Percentiles rank a stretch among this genome's conserved stretches.
Evolutionary conservation across 164 flowering plant species (phyloP).

Genomic region (Nelumbo lutea): DNA sequence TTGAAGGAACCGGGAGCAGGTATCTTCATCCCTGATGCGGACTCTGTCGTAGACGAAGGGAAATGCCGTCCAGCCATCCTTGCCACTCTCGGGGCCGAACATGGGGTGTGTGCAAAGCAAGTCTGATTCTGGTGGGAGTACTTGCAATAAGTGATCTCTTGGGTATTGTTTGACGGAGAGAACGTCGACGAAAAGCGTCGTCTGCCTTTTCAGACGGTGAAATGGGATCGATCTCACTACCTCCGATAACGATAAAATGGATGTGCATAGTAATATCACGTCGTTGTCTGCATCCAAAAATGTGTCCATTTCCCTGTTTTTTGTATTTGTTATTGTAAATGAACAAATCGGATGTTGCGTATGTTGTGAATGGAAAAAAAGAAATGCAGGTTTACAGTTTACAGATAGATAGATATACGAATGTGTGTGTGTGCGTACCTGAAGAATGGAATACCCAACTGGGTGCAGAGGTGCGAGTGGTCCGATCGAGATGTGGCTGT

Average conservation of each 20-base stretch:
- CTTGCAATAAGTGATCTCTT: constrained; percentile 43
- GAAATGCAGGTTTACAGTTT: too few species aligned
- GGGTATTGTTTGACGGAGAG: constrained; percentile 78
- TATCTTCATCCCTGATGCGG: constrained; percentile 42
- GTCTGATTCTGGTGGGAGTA: constrained; percentile 47
- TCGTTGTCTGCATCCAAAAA: constrained; percentile 45
- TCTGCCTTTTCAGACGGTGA: constrained; percentile 23
- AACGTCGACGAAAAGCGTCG: constrained; percentile 61
- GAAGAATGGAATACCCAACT: constrained; percentile 46
- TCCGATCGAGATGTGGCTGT: constrained; percentile 62
- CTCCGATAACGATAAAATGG: constrained; percentile 49
- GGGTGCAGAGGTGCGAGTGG: constrained; percentile 39
- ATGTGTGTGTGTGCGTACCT: constrained; percentile 22
- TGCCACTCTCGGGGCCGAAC: constrained; percentile 86
- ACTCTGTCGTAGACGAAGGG: constrained; percentile 57
- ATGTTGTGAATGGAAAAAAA: not conserved
- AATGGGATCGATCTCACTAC: constrained; percentile 47
- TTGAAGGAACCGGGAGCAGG: constrained; percentile 43
- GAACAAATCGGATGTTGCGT: too few species aligned
- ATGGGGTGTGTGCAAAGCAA: constrained; percentile 82
- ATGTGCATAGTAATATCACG: constrained; percentile 63
- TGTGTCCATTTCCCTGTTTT: constrained; percentile 21
- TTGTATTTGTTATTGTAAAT: too few species aligned
- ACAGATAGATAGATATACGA: not conserved
- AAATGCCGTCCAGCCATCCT: constrained; percentile 56